A percentile compares a stretch with the other conserved stretches of the same genome.
These are phyloP conservation scores for Perkinsus olseni DNA, from an alignment of 169 alveolate genomes.

Conservation along the genomic window DNA sequence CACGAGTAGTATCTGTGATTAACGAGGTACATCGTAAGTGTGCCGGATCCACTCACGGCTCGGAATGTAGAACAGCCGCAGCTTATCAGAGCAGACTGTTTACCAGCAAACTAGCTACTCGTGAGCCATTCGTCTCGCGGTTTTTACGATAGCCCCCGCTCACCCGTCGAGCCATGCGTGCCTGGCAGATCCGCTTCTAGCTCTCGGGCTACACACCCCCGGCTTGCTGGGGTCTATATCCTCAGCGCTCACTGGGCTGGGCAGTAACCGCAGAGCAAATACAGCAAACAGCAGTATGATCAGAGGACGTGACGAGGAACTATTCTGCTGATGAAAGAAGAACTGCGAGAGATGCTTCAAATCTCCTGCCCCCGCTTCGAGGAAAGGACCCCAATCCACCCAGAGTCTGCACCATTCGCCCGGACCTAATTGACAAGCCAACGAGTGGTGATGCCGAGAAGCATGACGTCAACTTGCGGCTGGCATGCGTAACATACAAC, in stretches of 20 bases:
- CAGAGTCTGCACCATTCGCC: too few relatives aligned
- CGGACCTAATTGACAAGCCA: too few relatives aligned
- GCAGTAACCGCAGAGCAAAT: background rate
- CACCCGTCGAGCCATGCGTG: background rate
- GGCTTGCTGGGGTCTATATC: background rate
- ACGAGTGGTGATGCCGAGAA: too few relatives aligned
- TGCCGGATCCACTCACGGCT: background rate
- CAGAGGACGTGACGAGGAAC: background rate
- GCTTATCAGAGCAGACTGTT: too few relatives aligned
- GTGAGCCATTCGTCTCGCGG: background rate
- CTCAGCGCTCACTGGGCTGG: background rate
- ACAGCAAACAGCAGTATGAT: background rate
- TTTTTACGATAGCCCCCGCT: background rate
- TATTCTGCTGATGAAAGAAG: background rate
- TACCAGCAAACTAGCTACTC: too few relatives aligned
- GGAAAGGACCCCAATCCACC: too few relatives aligned
- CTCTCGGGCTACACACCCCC: background rate
- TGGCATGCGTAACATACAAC: too few relatives aligned
- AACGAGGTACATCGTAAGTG: background rate
- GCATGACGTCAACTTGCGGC: too few relatives aligned
- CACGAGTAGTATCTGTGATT: background rate
- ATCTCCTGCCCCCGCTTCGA: too few relatives aligned
- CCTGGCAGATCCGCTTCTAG: background rate
- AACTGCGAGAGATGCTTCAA: too few relatives aligned
- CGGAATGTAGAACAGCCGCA: background rate